Evolutionary conservation across 208 protist genomes (phyloP), one percentile per base, ranked within the genome.

Genomic region (Trypanosoma boissoni): DNA sequence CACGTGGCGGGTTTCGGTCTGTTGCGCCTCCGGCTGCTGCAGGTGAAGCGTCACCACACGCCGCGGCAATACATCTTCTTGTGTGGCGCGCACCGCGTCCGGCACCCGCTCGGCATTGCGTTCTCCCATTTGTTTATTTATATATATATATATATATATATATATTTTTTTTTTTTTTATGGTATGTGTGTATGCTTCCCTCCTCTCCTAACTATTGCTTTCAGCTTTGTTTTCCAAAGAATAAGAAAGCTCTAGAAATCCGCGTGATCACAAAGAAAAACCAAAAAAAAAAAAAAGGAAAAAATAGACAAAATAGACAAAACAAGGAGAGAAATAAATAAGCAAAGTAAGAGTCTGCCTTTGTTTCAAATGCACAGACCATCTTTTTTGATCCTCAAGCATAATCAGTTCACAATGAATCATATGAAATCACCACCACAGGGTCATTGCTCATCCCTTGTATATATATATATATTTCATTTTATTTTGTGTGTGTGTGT

Each of bases 21-120:
- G 45, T 28, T 39, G 41, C 3, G 70, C 45, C 8, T 50, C 44
- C 2, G 39, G 24, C 23, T 58, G 65, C 3, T 42, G 64, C 39
- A 80, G 46, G 31, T 70, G 69, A 29, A 80, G 64, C 2, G 46
- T 55, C 5, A 76, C 64, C 45, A 61, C 74, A 3, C 54, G 50
- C 26, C 68, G 68, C 4, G 50, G 72, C 16, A 51, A 14, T 2
- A 46, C 45, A 1, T 58, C 71, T 12, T 57, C 45, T 41, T 50
- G 48, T 10, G 50, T 32, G 8, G 20, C 16, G 16, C 46, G 41
- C 6, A 0, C 10, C 16, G 23, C 18, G 4, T 26, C 23, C 2
- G 53, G 45, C 37, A n/a, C 49, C 12, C 39, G n/a, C 32, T 20
- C 37, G 8, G n/a, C 28, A 4, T 29, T 20, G 29, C 34, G 34